Percentiles rank a stretch among this genome's conserved stretches.
Evolutionary conservation across 176 grass and related monocot species (phyloP).

Genomic region (Puya raimondii): DNA sequence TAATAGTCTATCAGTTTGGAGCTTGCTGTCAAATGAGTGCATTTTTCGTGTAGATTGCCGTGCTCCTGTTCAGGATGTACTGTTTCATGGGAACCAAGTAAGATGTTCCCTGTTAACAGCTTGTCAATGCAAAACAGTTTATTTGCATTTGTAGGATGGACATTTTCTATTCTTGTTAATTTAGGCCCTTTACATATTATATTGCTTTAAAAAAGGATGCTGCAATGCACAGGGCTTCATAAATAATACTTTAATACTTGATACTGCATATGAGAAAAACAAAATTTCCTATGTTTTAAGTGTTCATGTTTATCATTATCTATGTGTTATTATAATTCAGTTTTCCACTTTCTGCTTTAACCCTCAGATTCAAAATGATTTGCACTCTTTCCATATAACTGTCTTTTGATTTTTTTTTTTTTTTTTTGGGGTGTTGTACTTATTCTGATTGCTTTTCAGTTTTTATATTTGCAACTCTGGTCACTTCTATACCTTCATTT

Average conservation of each 20-base stretch:
- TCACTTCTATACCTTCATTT: neutral
- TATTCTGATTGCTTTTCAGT: neutral
- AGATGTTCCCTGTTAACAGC: neutral
- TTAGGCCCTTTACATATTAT: no score
- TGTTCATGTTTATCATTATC: neutral
- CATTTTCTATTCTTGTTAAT: no score
- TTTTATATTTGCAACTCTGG: neutral
- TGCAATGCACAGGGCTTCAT: no score
- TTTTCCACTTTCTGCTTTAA: neutral
- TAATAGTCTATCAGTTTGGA: conserved; percentile 79
- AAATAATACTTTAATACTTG: no score
- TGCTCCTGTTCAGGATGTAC: conserved; percentile 73
- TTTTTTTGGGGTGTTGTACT: neutral
- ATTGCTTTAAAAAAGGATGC: no score
- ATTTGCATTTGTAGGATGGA: no score
- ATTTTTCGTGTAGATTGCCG: conserved; percentile 54
- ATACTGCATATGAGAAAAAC: no score
- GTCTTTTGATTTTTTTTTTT: neutral
- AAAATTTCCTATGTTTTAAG: neutral
- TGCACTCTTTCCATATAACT: neutral
- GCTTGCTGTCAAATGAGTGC: conserved; percentile 76
- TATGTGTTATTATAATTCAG: neutral
- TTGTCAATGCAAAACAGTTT: neutral
- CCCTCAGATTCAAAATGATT: neutral
- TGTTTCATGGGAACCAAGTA: conserved; percentile 89